Conservation (phyloP, 345 rosid species). For the Corymbia maculata region DNA sequence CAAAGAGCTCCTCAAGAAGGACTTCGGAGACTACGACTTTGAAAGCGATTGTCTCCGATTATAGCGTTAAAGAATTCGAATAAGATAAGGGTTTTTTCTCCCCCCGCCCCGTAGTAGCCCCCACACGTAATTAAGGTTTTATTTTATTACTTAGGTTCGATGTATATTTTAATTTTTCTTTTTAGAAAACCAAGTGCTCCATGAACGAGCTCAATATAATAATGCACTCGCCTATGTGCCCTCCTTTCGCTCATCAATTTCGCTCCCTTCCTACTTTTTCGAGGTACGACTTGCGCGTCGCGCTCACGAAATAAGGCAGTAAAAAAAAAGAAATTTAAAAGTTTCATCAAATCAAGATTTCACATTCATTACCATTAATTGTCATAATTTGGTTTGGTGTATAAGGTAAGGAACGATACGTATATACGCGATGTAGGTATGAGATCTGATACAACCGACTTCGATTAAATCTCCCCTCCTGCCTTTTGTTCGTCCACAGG, state of each 20-base stretch:
- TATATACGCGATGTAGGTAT: neutral
- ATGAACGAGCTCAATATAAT: conserved; percentile 1
- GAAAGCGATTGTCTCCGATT: conserved; percentile 34
- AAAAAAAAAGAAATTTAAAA: neutral
- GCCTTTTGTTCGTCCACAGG: neutral
- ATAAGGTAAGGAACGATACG: neutral
- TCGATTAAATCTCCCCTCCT: neutral
- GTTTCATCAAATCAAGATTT: neutral
- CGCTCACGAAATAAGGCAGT: neutral
- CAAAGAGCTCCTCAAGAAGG: neutral
- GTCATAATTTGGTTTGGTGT: neutral
- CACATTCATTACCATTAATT: neutral
- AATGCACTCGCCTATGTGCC: conserved; percentile 3
- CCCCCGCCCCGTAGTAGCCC: neutral
- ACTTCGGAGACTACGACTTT: conserved; percentile 20
- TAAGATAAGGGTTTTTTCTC: neutral
- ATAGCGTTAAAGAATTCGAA: neutral
- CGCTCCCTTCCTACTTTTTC: neutral
- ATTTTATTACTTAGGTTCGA: neutral
- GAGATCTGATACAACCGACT: neutral
- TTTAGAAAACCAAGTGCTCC: neutral
- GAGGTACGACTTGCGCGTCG: conserved; percentile 2
- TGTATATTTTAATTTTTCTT: neutral
- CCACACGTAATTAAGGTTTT: conserved; percentile 1
- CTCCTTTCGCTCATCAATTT: neutral